phyloP scores from a whole-genome alignment of 345 rosid species.

The Nasturtium officinale region DNA sequence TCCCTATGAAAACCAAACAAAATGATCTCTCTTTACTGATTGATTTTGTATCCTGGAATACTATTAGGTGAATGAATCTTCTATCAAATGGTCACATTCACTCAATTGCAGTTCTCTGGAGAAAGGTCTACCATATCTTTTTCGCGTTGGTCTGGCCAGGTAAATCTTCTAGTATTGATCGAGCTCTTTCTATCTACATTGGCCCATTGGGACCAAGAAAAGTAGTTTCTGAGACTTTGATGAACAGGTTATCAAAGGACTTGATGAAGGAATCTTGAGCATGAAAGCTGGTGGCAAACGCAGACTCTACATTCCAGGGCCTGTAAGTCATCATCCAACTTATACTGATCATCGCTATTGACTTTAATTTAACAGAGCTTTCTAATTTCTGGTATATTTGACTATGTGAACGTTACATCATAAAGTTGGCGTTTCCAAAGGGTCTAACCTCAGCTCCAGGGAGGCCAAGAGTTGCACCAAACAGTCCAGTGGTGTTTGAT shows the following conservation, averaged over 20 bases:
- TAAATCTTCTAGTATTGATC: slow-evolving; percentile 31
- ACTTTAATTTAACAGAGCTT: slow-evolving; percentile 4
- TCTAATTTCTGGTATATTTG: neutral
- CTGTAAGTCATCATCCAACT: slow-evolving; percentile 49
- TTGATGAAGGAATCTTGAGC: slow-evolving; percentile 85
- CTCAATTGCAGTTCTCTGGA: slow-evolving; percentile 74
- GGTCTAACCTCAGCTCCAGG: slow-evolving; percentile 91
- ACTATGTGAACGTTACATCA: slow-evolving; percentile 5
- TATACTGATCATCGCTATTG: neutral
- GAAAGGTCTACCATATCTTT: slow-evolving; percentile 76
- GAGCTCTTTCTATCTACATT: neutral
- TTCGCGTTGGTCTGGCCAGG: slow-evolving; percentile 95
- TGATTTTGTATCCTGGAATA: neutral
- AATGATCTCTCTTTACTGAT: slow-evolving; percentile 1
- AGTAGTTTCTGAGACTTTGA: slow-evolving; percentile 5
- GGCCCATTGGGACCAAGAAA: neutral
- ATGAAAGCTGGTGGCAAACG: slow-evolving; percentile 96
- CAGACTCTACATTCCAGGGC: slow-evolving; percentile 85
- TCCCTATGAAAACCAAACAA: neutral
- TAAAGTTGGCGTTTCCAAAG: slow-evolving; percentile 93
- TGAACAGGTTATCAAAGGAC: slow-evolving; percentile 88
- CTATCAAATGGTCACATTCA: slow-evolving; percentile 33
- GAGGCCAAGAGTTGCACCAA: slow-evolving; percentile 95
- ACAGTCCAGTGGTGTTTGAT: slow-evolving; percentile 82
- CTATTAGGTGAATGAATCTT: slow-evolving; percentile 33